Percentiles rank a stretch among this genome's conserved stretches.
Conservation (phyloP, 495 filamentous ascomycete species). For the Hypoxylon trugodes region DNA sequence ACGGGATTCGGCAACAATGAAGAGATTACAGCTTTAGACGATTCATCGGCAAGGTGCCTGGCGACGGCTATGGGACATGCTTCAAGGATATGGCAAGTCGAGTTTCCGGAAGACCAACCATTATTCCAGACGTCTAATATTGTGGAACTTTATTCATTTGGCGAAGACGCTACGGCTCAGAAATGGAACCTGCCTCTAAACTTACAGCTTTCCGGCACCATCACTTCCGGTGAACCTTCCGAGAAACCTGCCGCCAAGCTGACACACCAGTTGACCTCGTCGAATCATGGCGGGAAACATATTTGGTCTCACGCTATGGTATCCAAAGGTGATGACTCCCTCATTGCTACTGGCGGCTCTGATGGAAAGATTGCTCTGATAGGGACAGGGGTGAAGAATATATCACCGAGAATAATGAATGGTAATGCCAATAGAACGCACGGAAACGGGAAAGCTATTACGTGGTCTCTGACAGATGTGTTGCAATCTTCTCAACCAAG, state of each 20-base stretch:
- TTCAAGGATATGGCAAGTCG: conserved; percentile 89
- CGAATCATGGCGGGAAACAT: conserved; percentile 84
- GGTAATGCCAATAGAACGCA: neutral
- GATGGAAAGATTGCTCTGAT: conserved; percentile 70
- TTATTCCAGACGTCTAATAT: conserved; percentile 37
- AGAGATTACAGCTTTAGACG: conserved; percentile 35
- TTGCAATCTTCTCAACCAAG: conserved; percentile 12
- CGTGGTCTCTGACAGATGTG: conserved; percentile 33
- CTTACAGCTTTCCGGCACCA: neutral
- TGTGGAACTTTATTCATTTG: conserved; percentile 71
- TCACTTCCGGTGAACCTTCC: conserved; percentile 6
- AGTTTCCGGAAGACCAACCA: conserved; percentile 57
- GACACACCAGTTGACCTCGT: conserved; percentile 58
- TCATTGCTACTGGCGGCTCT: conserved; percentile 83
- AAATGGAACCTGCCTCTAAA: conserved; percentile 68
- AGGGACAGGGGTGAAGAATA: conserved; percentile 24
- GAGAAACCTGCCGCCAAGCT: conserved; percentile 49
- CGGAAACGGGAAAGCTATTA: conserved; percentile 2
- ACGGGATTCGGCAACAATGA: conserved; percentile 58
- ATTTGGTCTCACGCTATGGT: conserved; percentile 78
- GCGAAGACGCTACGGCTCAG: conserved; percentile 79
- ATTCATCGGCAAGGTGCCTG: conserved; percentile 49
- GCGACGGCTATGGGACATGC: conserved; percentile 82
- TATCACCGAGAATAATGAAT: neutral
- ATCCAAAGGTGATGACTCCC: conserved; percentile 33